Base-by-base conservation (phyloP, 768 basidiomycete genomes). In the Tricholoma matsutake region DNA sequence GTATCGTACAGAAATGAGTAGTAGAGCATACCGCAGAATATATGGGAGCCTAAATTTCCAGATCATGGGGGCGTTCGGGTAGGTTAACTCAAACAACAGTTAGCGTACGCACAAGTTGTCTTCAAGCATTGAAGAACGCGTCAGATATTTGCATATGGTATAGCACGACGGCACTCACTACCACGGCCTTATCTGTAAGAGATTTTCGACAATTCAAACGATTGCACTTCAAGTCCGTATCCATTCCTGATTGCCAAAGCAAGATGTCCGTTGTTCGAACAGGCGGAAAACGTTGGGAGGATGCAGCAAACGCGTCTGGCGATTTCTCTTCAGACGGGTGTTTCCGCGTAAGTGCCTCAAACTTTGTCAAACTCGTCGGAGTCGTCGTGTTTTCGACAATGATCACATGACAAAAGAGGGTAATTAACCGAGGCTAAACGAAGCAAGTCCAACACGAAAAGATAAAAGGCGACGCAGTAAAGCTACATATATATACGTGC, bases 111-210 rank as follows among this genome's bases (percentile, higher is more conserved):
- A 71, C 68, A 72, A 56, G 73, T 75, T 47, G 66, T 67, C 68
- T 68, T 52, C 54, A 25, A 61, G 57, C 22, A 22, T 20, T 43
- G 7, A 11, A 47, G 56, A n/a, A 31, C 34, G 20, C 13, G 25
- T 53, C 9, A 32, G 7, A 34, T 29, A 1, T 32, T 53, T 25
- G 7, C 3, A 56, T 32, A 64, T 31, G 2, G 51, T 45, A 54
- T 31, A 22, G 43, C n/a, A 29, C 29, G 20, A 47, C 55, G 34
- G 56, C 37, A 79, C 91, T 72, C 68, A 94, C 92, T 62, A 94
- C 92, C 10, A 94, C 92, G 2, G 92, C 92, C 71, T 91, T 93
- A 66, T 92, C 92, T 2, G 78, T 76, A 51, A 94, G 72, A 2
- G 80, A 63, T 65, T 81, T 81, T 59, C 91, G 84, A 71, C 91